Percentiles rank a stretch among this genome's conserved stretches.
Conservation (phyloP, 2,329 filamentous ascomycete species). For the Fusarium tupiense region DNA sequence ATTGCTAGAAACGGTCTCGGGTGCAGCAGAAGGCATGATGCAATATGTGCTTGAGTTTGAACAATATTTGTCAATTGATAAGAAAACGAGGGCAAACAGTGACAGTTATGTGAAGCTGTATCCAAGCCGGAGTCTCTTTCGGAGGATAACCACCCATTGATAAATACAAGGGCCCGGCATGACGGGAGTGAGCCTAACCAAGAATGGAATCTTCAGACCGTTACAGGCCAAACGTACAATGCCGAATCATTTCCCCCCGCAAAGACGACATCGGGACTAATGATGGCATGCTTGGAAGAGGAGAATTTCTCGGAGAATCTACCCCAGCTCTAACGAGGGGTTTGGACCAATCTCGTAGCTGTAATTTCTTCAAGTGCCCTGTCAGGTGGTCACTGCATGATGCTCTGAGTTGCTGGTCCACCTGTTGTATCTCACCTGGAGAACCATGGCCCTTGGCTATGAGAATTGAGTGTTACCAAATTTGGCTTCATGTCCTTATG, state of each 20-base stretch:
- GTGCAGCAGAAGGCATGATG: conserved; percentile 50
- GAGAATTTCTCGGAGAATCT: conserved; percentile 47
- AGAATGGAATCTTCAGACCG: conserved; percentile 21
- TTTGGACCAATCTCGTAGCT: conserved; percentile 8
- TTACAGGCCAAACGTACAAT: conserved; percentile 25
- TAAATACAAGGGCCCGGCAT: conserved; percentile 12
- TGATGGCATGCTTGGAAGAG: conserved; percentile 37
- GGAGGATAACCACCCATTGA: background rate
- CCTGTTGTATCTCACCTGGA: background rate
- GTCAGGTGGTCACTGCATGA: background rate
- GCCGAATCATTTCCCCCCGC: conserved; percentile 38
- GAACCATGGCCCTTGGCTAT: conserved; percentile 4
- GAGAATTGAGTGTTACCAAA: conserved; percentile 18
- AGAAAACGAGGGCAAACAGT: background rate
- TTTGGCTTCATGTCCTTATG: conserved; percentile 37
- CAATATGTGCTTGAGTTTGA: conserved; percentile 7
- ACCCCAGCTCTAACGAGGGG: conserved; percentile 20
- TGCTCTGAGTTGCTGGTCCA: background rate
- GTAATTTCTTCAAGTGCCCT: conserved; percentile 1
- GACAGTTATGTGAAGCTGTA: conserved; percentile 26
- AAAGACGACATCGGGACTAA: conserved; percentile 46
- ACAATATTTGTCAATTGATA: conserved; percentile 4
- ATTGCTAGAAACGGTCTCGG: conserved; percentile 40
- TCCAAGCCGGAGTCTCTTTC: conserved; percentile 28
- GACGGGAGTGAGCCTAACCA: conserved; percentile 24